Evolutionary conservation across 805 yeast genomes (phyloP), one percentile per base, ranked within the genome.

Genomic region (Yarrowia alimentaria): DNA sequence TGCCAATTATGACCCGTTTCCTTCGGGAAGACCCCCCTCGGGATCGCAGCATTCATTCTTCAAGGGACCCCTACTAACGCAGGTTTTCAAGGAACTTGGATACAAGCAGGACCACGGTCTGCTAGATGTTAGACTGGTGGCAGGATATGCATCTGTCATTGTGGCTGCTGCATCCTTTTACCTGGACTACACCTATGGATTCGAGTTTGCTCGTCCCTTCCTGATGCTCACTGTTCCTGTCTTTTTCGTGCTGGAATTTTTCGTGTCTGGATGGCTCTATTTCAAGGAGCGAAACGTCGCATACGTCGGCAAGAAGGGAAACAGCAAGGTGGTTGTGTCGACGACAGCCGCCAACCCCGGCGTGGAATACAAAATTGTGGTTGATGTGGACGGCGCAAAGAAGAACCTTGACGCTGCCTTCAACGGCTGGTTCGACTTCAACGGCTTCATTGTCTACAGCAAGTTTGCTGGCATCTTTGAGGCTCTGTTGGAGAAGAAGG

Each of bases 161-260:
- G 56, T 65, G n/a, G 63, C 68, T 10, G 69, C 58, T 5, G 52
- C 51, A 5, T 61, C 60, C 14, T 59, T 57, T 31, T 52, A 35
- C 26, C 54, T 54, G 25, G 70, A 67, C 54, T 60, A 58, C 52
- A 52, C 53, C 14, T 50, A 54, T n/a, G 70, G 69, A 8, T 66
- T 66, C 53, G 55, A 55, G 16, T 45, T 54, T 10, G 64, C 63
- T 12, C 58, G 56, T 48, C 14, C 52, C 29, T 43, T 35, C 29
- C 63, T 66, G 9, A 56, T 56, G n/a, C 32, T 54, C 28, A 68
- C 67, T 1, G 64, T 64, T 4, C 45, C 53, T 8, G n/a, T 55
- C 3, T 66, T 63, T 48, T 56, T 59, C n/a, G 28, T 61, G n/a
- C 51, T 66, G 17, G 55, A 62, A 13, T 54, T 40, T 17, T 35